Conservation (phyloP, 176 grass and related monocot species). For the Sorghum bicolor region Sorghum_bicolor_NCBIv3 NC_012872.2:59502001-59502500, state of each 20-base stretch:
- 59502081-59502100: neutral
- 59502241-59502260: too few species aligned
- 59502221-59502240: neutral
- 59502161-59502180: neutral
- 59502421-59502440: constrained; percentile 63
- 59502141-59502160: neutral
- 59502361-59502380: constrained; percentile 68
- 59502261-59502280: too few species aligned
- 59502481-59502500: neutral
- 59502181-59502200: neutral
- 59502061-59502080: neutral
- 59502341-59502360: constrained; percentile 52
- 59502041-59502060: neutral
- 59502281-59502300: too few species aligned
- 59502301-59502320: neutral
- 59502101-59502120: neutral
- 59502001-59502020: neutral
- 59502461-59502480: neutral
- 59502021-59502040: neutral
- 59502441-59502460: neutral
- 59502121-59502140: neutral
- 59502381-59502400: constrained; percentile 58
- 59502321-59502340: neutral
- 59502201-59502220: neutral
- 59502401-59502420: constrained; percentile 83